Conservation (phyloP, 2,329 filamentous ascomycete species). For the Aspergillus hortae region DNA sequence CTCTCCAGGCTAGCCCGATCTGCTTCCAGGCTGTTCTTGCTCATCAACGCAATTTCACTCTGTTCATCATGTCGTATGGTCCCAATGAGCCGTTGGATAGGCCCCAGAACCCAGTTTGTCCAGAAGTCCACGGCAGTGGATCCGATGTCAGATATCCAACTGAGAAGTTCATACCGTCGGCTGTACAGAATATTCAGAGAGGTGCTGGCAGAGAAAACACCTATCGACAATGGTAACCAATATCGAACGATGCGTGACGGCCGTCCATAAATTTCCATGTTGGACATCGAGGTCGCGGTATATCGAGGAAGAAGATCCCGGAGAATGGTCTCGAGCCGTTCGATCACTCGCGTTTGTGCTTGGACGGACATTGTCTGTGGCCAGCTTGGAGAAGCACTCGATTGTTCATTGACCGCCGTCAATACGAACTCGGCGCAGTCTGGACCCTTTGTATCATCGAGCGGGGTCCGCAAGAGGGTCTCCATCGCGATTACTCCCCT, state of each 20-base stretch:
- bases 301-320: conserved; percentile 66
- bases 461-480: conserved; percentile 71
- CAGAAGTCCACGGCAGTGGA: conserved; percentile 83
- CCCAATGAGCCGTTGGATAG: conserved; percentile 73
- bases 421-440: conserved; percentile 56
- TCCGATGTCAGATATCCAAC: conserved; percentile 77
- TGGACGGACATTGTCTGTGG: conserved; percentile 24
- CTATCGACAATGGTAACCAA: conserved; percentile 73
- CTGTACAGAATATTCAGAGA: conserved; percentile 75
- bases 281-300: conserved; percentile 50
- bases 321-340: conserved; percentile 56
- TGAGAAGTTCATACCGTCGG: conserved; percentile 69
- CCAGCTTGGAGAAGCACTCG: conserved; percentile 39
- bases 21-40: conserved; percentile 81
- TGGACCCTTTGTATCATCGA: conserved; percentile 52
- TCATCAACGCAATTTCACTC: conserved; percentile 96
- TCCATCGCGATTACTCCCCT: conserved; percentile 83
- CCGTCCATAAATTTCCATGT: conserved; percentile 66
- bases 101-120: conserved; percentile 93
- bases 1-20: conserved; percentile 90
- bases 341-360: conserved; percentile 35
- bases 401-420: conserved; percentile 59
- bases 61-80: conserved; percentile 91
- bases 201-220: conserved; percentile 80
- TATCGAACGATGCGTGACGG: conserved; percentile 76